These are phyloP conservation scores for Komagataella pseudopastoris DNA, from an alignment of 805 yeast genomes.

Conservation along the genomic window DNA sequence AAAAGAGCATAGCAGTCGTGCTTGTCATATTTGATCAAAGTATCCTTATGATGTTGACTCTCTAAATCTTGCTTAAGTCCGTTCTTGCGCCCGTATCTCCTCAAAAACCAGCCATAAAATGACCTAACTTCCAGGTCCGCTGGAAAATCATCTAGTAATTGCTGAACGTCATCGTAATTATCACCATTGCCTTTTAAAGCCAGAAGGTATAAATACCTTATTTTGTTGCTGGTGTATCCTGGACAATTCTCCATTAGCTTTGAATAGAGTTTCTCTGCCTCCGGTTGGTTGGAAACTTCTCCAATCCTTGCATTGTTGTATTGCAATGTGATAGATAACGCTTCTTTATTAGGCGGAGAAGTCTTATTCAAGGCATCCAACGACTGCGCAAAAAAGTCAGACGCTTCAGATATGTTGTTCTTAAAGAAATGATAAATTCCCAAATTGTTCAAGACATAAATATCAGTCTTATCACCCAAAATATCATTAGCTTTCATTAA, in stretches of 20 bases:
- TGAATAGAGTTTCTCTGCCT: conserved; percentile 30
- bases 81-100: conserved; percentile 41
- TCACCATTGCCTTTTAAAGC: conserved; percentile 34
- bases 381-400: conserved; percentile 32
- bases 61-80: conserved; percentile 37
- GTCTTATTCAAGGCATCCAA: conserved; percentile 21
- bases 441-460: conserved; percentile 62
- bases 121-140: conserved; percentile 76
- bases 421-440: conserved; percentile 72
- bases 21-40: conserved; percentile 68
- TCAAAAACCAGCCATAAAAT: conserved; percentile 82
- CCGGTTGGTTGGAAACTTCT: conserved; percentile 12
- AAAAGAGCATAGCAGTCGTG: conserved; percentile 86
- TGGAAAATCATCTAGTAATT: conserved; percentile 37
- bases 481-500: conserved; percentile 33
- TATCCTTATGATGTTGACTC: conserved; percentile 70
- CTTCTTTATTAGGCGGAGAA: conserved; percentile 6
- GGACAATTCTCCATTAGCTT: conserved; percentile 49
- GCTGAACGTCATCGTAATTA: conserved; percentile 38
- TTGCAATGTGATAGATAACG: conserved; percentile 28
- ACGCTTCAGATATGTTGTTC: conserved; percentile 20
- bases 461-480: neutral
- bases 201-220: conserved; percentile 55
- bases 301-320: conserved; percentile 70
- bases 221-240: conserved; percentile 57